Evolutionary conservation across 163 green algal species (phyloP), one percentile per base, ranked within the genome.

Genomic region (Prototheca cutis): DNA sequence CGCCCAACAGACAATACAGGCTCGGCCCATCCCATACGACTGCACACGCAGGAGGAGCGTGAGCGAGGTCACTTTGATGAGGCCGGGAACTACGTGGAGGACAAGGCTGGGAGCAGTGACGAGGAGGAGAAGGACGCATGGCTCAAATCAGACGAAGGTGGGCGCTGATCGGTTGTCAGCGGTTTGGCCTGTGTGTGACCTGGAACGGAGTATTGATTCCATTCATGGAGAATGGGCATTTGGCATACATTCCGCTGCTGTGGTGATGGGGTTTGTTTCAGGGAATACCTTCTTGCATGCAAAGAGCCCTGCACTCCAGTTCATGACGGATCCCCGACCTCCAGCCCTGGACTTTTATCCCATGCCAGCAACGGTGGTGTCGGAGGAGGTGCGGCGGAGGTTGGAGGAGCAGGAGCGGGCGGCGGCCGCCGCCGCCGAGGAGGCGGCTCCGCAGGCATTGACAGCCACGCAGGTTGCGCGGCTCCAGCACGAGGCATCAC

Each of bases 31-130:
- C n/a, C n/a, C n/a, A n/a, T n/a, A n/a, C n/a, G n/a, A 40, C n/a
- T 56, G 6, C 13, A 36, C 6, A 1, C 6, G 39, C 63, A 73
- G 54, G 69, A 82, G 56, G 85, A 93, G 62, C 71, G 84, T 0
- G 61, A 77, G 49, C 68, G 75, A 13, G 85, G 85, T 3, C 63
- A 79, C 65, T 90, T 93, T 67, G 84, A 90, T 40, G 82, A 86
- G 13, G 67, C 74, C 8, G 81, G 84, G 21, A 85, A 89, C 65
- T 92, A 85, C 64, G 75, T 92, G 13, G 63, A 81, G 29, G 67
- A 80, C 23, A 67, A 34, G 18, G 34, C 19, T 13, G 49, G 28
- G 13, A 40, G 27, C 28, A 19, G 25, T 53, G 65, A 82, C 10
- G 76, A 84, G 24, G 75, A 76, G 21, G 67, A 69, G 5, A 64